phyloP scores from a whole-genome alignment of 768 basidiomycete species.

The Lyophyllum atratum region DNA sequence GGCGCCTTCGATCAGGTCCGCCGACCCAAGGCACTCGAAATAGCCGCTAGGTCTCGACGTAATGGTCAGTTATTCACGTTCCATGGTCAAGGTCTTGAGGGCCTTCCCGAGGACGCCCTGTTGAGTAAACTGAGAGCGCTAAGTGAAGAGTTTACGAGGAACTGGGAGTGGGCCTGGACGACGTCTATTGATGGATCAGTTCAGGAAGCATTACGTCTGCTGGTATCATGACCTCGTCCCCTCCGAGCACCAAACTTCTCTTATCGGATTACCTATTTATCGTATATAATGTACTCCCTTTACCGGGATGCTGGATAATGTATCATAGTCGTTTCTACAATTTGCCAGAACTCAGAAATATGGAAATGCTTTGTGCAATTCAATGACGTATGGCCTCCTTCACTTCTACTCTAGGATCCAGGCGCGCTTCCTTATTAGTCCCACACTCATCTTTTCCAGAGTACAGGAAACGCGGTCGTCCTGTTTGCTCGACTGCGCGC shows the following conservation, averaged over 20 bases:
- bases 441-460: too few relatives aligned
- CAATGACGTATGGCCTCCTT: too few relatives aligned
- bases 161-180: slow-evolving; percentile 67
- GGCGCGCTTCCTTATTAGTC: too few relatives aligned
- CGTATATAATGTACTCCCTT: not conserved
- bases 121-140: slow-evolving; percentile 38
- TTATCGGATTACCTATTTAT: not conserved
- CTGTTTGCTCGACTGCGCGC: too few relatives aligned
- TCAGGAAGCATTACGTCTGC: slow-evolving; percentile 35
- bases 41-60: slow-evolving; percentile 38
- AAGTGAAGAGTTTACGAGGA: slow-evolving; percentile 42
- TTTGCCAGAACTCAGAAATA: not conserved
- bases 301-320: not conserved
- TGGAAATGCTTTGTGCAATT: too few relatives aligned
- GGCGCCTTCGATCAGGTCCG: slow-evolving; percentile 52
- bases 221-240: slow-evolving; percentile 18
- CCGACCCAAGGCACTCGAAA: slow-evolving; percentile 43
- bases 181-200: slow-evolving; percentile 45
- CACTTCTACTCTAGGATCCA: too few relatives aligned
- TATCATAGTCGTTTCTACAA: too few relatives aligned
- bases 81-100: slow-evolving; percentile 30
- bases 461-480: too few relatives aligned
- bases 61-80: slow-evolving; percentile 46
- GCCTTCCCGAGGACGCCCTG: slow-evolving; percentile 26
- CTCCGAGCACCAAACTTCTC: not conserved